Evolutionary conservation across 495 filamentous ascomycete genomes (phyloP).

Genomic region (Aspergillus steynii): DNA sequence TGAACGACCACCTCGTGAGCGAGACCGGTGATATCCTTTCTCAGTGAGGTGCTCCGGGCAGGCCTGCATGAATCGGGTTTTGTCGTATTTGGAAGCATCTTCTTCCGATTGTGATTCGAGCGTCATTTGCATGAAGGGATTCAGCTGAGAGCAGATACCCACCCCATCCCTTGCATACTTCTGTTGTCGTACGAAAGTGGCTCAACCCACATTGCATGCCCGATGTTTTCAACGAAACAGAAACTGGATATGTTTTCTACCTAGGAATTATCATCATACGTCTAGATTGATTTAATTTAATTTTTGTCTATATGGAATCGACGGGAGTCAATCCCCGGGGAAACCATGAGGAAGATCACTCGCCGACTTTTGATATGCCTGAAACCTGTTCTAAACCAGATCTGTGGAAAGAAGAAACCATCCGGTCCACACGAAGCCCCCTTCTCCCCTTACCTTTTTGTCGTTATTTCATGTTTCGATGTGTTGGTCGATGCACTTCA

Average conservation of each 20-base stretch:
- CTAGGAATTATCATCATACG: neutral
- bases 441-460: neutral
- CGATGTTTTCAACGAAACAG: neutral
- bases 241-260: neutral
- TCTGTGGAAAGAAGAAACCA: neutral
- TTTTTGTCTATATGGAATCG: neutral
- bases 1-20: slow-evolving; percentile 74
- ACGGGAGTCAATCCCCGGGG: no score
- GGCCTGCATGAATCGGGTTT: no score
- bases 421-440: neutral
- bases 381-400: neutral
- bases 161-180: neutral
- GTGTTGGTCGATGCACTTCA: slow-evolving; percentile 11
- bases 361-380: neutral
- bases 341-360: neutral
- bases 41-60: slow-evolving; percentile 14
- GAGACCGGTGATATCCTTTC: slow-evolving; percentile 61
- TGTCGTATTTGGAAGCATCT: neutral
- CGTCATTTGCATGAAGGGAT: neutral
- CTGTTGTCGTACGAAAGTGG: neutral
- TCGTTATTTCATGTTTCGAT: neutral
- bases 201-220: neutral
- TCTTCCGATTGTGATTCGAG: neutral
- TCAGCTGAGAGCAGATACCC: slow-evolving; percentile 7
- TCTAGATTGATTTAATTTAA: neutral